Evolutionary conservation across 345 rosid species (phyloP).

Genomic region (Heritiera littoralis): DNA sequence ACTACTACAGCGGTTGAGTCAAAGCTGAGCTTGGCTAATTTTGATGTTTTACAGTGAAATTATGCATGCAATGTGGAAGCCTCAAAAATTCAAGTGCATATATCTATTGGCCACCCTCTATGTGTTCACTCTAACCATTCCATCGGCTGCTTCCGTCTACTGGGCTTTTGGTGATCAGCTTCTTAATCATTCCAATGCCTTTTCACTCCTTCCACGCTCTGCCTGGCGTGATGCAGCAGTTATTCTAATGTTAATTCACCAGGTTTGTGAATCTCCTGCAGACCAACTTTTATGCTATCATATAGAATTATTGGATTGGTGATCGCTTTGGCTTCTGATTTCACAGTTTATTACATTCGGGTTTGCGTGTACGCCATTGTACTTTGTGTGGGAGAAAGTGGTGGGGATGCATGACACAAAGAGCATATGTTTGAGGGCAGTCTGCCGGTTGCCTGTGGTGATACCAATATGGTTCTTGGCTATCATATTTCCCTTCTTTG

Average conservation of each 20-base stretch:
- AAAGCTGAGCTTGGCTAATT: background rate
- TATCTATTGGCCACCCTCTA: constrained; percentile 73
- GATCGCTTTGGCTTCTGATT: background rate
- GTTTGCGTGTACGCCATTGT: constrained; percentile 77
- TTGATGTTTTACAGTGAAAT: constrained; percentile 54
- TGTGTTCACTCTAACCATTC: constrained; percentile 80
- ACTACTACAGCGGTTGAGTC: background rate
- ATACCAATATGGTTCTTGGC: constrained; percentile 88
- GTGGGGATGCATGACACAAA: constrained; percentile 77
- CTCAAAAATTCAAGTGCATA: constrained; percentile 78
- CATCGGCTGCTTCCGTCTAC: constrained; percentile 69
- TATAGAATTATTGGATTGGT: background rate
- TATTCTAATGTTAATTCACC: constrained; percentile 81
- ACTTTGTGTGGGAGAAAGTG: constrained; percentile 92
- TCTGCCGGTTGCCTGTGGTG: constrained; percentile 72
- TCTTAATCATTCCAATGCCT: constrained; percentile 73
- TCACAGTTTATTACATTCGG: constrained; percentile 87
- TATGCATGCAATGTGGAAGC: constrained; percentile 94
- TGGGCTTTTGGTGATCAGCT: constrained; percentile 91
- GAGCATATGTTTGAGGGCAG: constrained; percentile 68
- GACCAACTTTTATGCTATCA: background rate
- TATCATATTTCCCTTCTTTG: constrained; percentile 83
- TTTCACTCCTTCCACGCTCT: constrained; percentile 61
- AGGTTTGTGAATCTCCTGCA: constrained; percentile 42
- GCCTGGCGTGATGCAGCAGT: constrained; percentile 79